Base-by-base conservation (phyloP, 306 rosid species). In the Hylodesmum podocarpum region DNA sequence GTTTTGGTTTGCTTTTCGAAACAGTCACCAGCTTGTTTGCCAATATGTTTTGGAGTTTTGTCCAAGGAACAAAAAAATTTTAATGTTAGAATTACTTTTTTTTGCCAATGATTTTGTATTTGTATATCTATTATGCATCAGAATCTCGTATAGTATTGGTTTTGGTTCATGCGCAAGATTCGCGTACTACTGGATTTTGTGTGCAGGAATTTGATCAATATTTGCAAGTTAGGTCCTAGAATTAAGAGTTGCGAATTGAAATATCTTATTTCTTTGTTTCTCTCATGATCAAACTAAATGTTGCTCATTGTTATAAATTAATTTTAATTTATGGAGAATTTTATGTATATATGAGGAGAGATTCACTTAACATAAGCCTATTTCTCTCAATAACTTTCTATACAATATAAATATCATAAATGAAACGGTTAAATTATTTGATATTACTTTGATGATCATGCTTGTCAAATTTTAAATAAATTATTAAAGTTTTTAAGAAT, bases 21-120 rank as follows among this genome's bases (percentile, higher is more conserved):
- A 19, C 54, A 29, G 37, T n/a, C 13, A 47, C 34, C 24, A n/a
- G 72, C 57, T 10, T 70, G 77, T 66, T 76, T n/a, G 66, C 46
- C 51, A 15, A 33, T 58, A 41, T 31, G 80, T 24, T 25, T 44
- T 13, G 59, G 50, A 34, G 66, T 37, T 55, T 41, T 67, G n/a
- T 55, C 21, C 0, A 39, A n/a, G 57, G 44, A 66, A 53, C 74
- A 39, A 12, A 47, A n/a, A n/a, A 11, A 22, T 64, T 49, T 24
- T 47, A 7, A 8, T 10, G 4, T 18, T 6, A 28, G 27, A 12
- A 47, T 18, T 8, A 19, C 15, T 22, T 49, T n/a, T n/a, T n/a
- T 46, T 14, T 57, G 27, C 21, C 13, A 54, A 6, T 36, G 19
- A 21, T 51, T 19, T 66, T 54, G 67, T 57, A 15, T 4, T 58